Conservation (phyloP, 108 stramenopile species). For the Skeletonema costatum region DNA sequence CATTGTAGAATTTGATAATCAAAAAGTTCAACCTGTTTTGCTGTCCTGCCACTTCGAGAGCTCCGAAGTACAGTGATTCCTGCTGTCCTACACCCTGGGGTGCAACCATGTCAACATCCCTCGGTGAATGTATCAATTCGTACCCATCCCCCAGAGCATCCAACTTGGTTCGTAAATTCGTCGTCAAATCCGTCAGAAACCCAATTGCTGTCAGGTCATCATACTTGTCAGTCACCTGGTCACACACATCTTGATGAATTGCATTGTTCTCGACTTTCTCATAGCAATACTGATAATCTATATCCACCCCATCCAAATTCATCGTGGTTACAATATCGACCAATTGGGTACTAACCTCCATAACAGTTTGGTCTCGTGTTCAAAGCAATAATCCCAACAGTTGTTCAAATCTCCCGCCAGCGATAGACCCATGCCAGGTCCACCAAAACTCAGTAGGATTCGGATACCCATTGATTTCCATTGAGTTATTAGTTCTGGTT, state of each 20-base stretch:
- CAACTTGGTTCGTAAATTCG: slow-evolving; percentile 42
- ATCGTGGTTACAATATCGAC: slow-evolving; percentile 33
- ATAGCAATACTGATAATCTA: slow-evolving; percentile 64
- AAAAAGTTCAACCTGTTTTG: slow-evolving; percentile 27
- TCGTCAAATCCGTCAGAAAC: slow-evolving; percentile 38
- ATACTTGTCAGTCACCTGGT: slow-evolving; percentile 9
- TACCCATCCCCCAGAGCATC: slow-evolving; percentile 24
- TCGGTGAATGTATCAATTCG: slow-evolving; percentile 60
- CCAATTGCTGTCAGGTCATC: slow-evolving; percentile 34
- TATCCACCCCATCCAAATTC: slow-evolving; percentile 50
- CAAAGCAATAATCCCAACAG: slow-evolving; percentile 65
- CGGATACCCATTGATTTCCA: slow-evolving; percentile 48
- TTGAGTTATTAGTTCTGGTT: slow-evolving; percentile 14
- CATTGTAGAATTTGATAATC: slow-evolving; percentile 65
- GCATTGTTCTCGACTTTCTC: background rate
- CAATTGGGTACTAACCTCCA: slow-evolving; percentile 29
- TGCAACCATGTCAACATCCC: slow-evolving; percentile 49
- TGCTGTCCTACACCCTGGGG: background rate
- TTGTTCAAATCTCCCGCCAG: slow-evolving; percentile 43
- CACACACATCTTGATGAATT: background rate
- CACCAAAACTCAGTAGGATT: slow-evolving; percentile 54
- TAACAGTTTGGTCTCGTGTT: slow-evolving; percentile 3
- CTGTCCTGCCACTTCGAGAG: slow-evolving; percentile 5
- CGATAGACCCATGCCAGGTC: slow-evolving; percentile 55
- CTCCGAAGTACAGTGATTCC: slow-evolving; percentile 42